Evolutionary conservation across 2,329 filamentous ascomycete species (phyloP).

Genomic region (Ascochyta clinopodiicola): DNA sequence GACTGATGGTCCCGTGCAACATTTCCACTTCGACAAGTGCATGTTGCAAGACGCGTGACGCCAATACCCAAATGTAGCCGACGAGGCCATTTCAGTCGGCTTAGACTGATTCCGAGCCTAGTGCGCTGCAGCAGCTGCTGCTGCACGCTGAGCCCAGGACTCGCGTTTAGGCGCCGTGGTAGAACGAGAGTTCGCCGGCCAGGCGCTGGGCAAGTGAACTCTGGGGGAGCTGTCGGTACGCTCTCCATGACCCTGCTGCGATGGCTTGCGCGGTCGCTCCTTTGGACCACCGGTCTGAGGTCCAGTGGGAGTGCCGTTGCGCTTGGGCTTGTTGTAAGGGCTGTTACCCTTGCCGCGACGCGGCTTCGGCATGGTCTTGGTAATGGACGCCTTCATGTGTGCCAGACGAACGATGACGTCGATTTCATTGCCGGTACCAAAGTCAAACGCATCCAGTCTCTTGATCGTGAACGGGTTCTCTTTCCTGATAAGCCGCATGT

Average conservation of each 20-base stretch:
- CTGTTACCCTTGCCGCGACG: slow-evolving; percentile 25
- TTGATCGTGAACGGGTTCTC: slow-evolving; percentile 40
- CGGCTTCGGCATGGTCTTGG: slow-evolving; percentile 38
- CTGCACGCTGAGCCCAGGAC: slow-evolving; percentile 18
- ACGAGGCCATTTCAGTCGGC: background rate
- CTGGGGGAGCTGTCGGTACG: slow-evolving; percentile 33
- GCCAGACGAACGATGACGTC: slow-evolving; percentile 37
- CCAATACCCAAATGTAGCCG: background rate
- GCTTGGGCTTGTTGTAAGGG: slow-evolving; percentile 35
- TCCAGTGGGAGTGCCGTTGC: slow-evolving; percentile 29
- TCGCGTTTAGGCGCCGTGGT: slow-evolving; percentile 24
- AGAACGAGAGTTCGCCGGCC: slow-evolving; percentile 35
- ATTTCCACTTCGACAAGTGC: slow-evolving; percentile 1
- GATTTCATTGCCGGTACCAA: slow-evolving; percentile 32
- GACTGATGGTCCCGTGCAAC: slow-evolving; percentile 5
- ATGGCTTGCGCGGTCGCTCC: slow-evolving; percentile 39
- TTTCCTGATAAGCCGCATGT: slow-evolving; percentile 31
- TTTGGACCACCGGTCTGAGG: slow-evolving; percentile 28
- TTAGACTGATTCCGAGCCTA: background rate
- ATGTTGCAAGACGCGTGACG: background rate
- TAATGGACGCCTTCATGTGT: slow-evolving; percentile 36
- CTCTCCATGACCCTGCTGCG: slow-evolving; percentile 37
- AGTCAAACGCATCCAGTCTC: slow-evolving; percentile 34
- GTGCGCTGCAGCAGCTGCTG: slow-evolving; percentile 12
- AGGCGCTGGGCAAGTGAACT: slow-evolving; percentile 34